Base-by-base conservation (phyloP, 2,329 filamentous ascomycete genomes). In the Emmonsiellopsis sp. region DNA sequence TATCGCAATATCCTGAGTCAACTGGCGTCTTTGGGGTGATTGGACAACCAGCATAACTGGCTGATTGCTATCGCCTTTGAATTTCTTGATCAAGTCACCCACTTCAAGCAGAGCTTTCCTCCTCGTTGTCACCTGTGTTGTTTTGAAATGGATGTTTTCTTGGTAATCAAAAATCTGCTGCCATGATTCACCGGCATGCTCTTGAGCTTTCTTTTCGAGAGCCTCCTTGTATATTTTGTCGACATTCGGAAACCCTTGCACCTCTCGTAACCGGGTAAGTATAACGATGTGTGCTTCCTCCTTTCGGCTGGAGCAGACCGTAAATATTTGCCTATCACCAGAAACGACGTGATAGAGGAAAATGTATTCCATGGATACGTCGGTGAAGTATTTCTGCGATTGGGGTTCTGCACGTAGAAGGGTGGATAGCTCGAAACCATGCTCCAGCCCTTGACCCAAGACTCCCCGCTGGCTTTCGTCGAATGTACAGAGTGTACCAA, bases 331-430 rank as follows among this genome's bases (percentile, higher is more conserved):
- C 37, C 89, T 82, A 54, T 98, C 92, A 2, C 91, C 90, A 10
- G 90, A 85, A 44, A 86, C 85, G 63, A 98, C 86, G 69, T 99
- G 93, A 54, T 95, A 96, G 32, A 98, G 76, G 65, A 93, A 96
- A 52, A 97, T 78, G 65, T 95, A 98, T 17, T 84, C 85, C 66
- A 97, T 77, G 0, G 82, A 77, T 0, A 85, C 82, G 2, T 85
- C 79, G 14, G 85, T 80, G 2, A 98, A 82, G 63, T 98, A 98
- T 0, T 85, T 79, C 46, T 79, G 75, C 63, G 89, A 86, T 0
- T 78, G 70, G 0, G 79, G 70, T 0, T 84, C 80, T 14, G 83
- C 76, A 48, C 84, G 82, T 59, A 84, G 83, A 44, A 99, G 73
- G 6, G 87, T 80, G 9, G 80, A 81, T 2, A 99, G 77, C 60